Base-by-base conservation (phyloP, 2,329 filamentous ascomycete genomes). In the Paecilomyces sp. region DNA sequence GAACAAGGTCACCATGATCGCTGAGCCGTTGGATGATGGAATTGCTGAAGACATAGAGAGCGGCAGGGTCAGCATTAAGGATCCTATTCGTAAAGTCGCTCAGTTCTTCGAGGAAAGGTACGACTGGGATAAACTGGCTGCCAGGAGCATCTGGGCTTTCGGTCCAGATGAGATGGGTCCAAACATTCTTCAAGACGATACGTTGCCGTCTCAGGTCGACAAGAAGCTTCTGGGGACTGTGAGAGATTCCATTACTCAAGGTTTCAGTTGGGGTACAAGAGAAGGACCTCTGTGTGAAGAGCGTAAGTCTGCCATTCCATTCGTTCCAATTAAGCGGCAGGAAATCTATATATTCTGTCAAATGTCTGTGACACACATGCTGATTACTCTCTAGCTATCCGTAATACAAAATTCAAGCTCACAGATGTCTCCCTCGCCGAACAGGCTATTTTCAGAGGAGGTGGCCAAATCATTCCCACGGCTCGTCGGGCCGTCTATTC, bases 1-100 rank as follows among this genome's bases (percentile, higher is more conserved):
- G 81, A 99, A 99, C 80, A 96, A 96, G 75, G 89, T 99, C 69
- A 97, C 94, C 36, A 97, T 99, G 91, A 90, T 97, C 60, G 94
- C 94, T 3, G 94, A 99, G 74, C 93, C 94, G 34, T 80, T 99
- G 13, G 94, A 99, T 66, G 90, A 95, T 67, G 94, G 94, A 15
- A 96, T 99, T 63, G 91, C 93, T 4, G 88, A 90, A 68, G 94
- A 99, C 68, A 97, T 99, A 64, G 94, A 99, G 78, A 87, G 85
- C 55, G 92, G 93, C 28, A 88, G 85, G 58, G 92, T 99, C 67
- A 92, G 85, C 69, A 97, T 99, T 77, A 91, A 89, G 64, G 93
- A 97, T 67, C 92, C 94, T 1, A 89, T 94, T 52, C 88, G 92
- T 59, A 92, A 93, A 72, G 94, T 95, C 51, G 93, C 92, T 68